Base-by-base conservation (phyloP, 139 green algal species). In the Desmodesmus armatus region DNA sequence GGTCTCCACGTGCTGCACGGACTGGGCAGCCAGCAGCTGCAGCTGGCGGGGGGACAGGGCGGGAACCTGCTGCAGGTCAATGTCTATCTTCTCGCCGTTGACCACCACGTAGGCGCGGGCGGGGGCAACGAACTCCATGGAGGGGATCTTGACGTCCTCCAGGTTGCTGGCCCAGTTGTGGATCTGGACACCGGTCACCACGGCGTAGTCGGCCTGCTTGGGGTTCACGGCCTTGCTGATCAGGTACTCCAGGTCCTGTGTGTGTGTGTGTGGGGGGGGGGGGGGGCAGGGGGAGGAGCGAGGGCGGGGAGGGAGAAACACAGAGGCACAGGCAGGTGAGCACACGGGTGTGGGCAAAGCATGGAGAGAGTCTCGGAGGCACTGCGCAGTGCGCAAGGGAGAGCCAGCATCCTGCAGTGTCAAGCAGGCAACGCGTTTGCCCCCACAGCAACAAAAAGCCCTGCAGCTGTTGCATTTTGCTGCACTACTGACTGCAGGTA, bases 111-210 rank as follows among this genome's bases (percentile, higher is more conserved):
- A 96, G 67, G 92, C 89, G 29, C 89, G 90, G 86, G 72, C 81
- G 41, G 89, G 87, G 25, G 85, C 83, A 6, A 96, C 91, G 80
- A 95, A 97, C 92, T 98, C 95, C 40, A 98, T 78, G 41, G 71
- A 86, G 31, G 88, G 88, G 7, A 87, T 84, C 72, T 78, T 70
- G 21, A 53, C 82, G 31, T 89, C 83, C 76, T 85, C 83, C 65
- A 94, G 91, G 40, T 93, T 74, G 11, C 85, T 74, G 44, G 88
- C 86, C 92, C 92, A 96, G 88, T 94, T 94, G 90, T 98, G 96
- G 89, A 98, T 93, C 89, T 98, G 95, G 37, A 98, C 89, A 71
- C 96, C 96, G 2, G 93, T 94, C 53, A 95, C 91, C 25, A 97
- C 91, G 13, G 96, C 96, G 76, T 97, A 98, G 91, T 98, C 94